A percentile compares a stretch with the other conserved stretches of the same genome.
Evolutionary conservation across 192 early-diverging fungal species (phyloP).

Genomic region (Paraglomus brasilianum): DNA sequence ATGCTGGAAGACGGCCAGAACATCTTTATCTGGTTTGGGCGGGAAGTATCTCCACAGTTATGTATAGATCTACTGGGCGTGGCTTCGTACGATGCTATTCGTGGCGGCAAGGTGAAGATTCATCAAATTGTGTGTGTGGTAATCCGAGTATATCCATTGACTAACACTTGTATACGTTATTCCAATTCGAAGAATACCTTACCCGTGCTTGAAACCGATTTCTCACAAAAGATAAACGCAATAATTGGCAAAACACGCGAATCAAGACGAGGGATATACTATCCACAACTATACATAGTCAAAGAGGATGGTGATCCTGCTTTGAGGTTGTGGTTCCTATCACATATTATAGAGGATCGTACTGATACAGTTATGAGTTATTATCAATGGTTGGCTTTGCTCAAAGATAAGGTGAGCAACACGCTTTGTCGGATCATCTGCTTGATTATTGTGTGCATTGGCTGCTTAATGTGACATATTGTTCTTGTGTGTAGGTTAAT

Average conservation of each 20-base stretch:
- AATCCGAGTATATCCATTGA: too few relatives aligned
- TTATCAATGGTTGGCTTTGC: slow-evolving; percentile 69
- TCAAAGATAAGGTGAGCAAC: slow-evolving; percentile 65
- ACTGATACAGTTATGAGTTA: slow-evolving; percentile 76
- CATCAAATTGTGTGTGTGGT: background rate
- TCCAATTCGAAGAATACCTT: slow-evolving; percentile 55
- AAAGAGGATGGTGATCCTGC: slow-evolving; percentile 90
- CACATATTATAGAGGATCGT: slow-evolving; percentile 91
- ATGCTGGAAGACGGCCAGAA: slow-evolving; percentile 82
- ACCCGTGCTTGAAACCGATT: slow-evolving; percentile 65
- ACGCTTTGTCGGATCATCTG: too few relatives aligned
- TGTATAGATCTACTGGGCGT: slow-evolving; percentile 75
- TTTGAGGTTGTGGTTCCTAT: slow-evolving; percentile 80
- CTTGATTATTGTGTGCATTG: too few relatives aligned
- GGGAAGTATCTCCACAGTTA: slow-evolving; percentile 73
- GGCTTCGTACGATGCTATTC: slow-evolving; percentile 72
- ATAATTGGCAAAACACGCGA: slow-evolving; percentile 74
- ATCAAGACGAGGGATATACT: slow-evolving; percentile 65
- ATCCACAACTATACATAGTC: slow-evolving; percentile 77
- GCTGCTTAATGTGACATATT: too few relatives aligned
- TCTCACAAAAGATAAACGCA: slow-evolving; percentile 69
- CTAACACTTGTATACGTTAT: background rate
- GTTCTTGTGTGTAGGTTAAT: too few relatives aligned
- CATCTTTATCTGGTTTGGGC: slow-evolving; percentile 87
- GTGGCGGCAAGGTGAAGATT: slow-evolving; percentile 68